Percentiles rank a stretch among this genome's conserved stretches.
Conservation (phyloP, 2,329 filamentous ascomycete genomes). For the Colletotrichum sp. region DNA sequence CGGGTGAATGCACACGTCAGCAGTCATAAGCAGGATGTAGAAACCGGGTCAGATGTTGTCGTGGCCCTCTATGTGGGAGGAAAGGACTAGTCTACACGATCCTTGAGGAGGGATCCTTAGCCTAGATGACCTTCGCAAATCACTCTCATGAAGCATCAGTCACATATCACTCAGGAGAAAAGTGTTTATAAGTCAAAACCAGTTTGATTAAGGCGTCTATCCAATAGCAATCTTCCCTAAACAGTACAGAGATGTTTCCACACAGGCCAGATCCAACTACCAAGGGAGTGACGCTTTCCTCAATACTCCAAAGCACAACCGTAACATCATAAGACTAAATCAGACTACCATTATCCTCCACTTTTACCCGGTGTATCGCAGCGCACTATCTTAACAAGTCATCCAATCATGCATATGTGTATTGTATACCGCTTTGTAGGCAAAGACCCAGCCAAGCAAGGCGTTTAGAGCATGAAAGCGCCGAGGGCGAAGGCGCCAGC, state of each 20-base stretch:
- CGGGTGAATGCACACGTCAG: background rate
- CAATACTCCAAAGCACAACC: conserved; percentile 4
- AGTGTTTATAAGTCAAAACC: background rate
- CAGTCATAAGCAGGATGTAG: background rate
- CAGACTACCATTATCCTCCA: conserved; percentile 18
- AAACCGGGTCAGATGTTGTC: background rate
- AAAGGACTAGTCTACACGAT: background rate
- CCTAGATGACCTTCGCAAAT: background rate
- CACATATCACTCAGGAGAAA: background rate
- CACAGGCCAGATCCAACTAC: background rate
- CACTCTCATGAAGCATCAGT: background rate
- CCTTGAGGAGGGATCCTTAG: background rate
- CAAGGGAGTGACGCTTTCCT: conserved; percentile 13
- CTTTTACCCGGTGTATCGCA: background rate
- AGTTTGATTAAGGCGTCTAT: conserved; percentile 2
- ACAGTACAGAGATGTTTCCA: conserved; percentile 4
- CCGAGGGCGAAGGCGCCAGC: conserved; percentile 17
- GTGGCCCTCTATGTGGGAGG: background rate
- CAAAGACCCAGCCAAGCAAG: background rate
- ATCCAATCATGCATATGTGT: background rate
- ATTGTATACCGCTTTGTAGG: background rate
- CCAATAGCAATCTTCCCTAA: conserved; percentile 2
- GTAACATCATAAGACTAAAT: conserved; percentile 10
- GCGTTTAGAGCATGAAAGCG: conserved; percentile 20
- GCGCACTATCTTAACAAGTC: background rate